Conservation (phyloP, 2,329 filamentous ascomycete species). For the Aspergillus versicolor region DNA sequence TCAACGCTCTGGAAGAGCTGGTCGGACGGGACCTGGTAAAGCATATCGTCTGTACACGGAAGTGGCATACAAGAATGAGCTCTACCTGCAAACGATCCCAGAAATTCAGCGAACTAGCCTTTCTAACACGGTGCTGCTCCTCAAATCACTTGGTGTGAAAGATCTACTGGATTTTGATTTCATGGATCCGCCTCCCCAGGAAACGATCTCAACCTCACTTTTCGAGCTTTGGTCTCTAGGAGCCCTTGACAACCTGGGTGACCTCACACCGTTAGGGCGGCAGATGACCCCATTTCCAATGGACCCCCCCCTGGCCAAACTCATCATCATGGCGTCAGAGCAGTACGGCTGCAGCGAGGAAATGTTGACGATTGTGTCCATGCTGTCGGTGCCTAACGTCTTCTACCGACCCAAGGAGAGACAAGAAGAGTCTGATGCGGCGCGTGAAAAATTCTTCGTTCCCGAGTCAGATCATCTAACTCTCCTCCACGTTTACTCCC, state of each 20-base stretch:
- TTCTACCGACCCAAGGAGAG: constrained; percentile 97
- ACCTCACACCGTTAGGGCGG: constrained; percentile 79
- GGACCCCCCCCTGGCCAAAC: constrained; percentile 92
- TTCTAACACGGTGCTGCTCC: constrained; percentile 86
- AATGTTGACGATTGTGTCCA: constrained; percentile 96
- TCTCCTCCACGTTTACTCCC: constrained; percentile 89
- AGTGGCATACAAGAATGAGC: constrained; percentile 89
- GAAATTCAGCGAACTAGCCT: constrained; percentile 97
- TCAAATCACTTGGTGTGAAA: constrained; percentile 92
- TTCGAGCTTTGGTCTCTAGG: constrained; percentile 97
- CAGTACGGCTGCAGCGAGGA: constrained; percentile 94
- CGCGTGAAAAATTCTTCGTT: constrained; percentile 97
- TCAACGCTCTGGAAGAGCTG: constrained; percentile 89
- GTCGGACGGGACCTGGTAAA: constrained; percentile 91
- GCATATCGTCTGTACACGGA: constrained; percentile 94
- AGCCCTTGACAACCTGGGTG: constrained; percentile 88
- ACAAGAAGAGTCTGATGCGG: constrained; percentile 92
- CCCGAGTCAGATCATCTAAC: constrained; percentile 96
- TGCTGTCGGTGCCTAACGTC: constrained; percentile 94
- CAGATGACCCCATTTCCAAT: constrained; percentile 98
- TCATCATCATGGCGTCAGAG: constrained; percentile 85
- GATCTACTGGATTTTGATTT: constrained; percentile 97
- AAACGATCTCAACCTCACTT: constrained; percentile 93
- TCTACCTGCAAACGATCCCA: constrained; percentile 95
- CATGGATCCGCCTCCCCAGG: constrained; percentile 97